Base-by-base conservation (phyloP, 2,329 filamentous ascomycete species). In the Colletotrichum camelliae region DNA sequence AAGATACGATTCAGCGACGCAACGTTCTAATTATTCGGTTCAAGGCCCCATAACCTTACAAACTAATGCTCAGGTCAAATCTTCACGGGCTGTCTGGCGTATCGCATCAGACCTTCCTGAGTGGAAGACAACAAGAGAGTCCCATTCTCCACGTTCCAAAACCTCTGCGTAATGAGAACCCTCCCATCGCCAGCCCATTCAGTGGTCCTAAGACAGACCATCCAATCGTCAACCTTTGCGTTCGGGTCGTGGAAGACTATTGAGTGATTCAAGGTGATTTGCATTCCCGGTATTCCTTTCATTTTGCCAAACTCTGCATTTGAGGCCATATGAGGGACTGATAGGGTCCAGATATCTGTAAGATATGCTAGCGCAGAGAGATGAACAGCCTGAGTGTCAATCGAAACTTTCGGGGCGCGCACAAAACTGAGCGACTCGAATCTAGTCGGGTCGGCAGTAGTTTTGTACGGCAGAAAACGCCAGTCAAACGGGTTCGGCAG, bases 61-160 rank as follows among this genome's bases (percentile, higher is more conserved):
- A 21, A 2, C 7, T 12, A 24, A 7, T 3, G 2, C 12, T 3
- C 12, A 7, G 21, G 5, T 64, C 24, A 66, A 12, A 66, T 16
- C 24, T 66, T 66, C n/a, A 10, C 39, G 12, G 39, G 33, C 35
- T 66, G 35, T 31, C 62, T 52, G 13, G 62, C 62, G 48, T 66
- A 66, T 29, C 62, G 62, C 37, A 66, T 66, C 35, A 66, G 16
- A 29, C n/a, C 62, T n/a, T 66, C 62, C 37, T 66, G 62, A 1
- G 62, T 43, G 7, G 24, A 39, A 5, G 62, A 66, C 62, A 66
- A 6, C 37, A 66, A n/a, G 2, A 52, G 62, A 18, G 7, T 43
- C 37, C 37, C 37, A 15, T 39, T 66, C 10, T 21, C 6, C n/a
- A 7, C 62, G 7, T 52, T 37, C 62, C 62, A 66, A n/a, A 66